These are phyloP conservation scores for Entophlyctis luteolus DNA, from an alignment of 192 early-diverging fungal species.

Conservation along the genomic window DNA sequence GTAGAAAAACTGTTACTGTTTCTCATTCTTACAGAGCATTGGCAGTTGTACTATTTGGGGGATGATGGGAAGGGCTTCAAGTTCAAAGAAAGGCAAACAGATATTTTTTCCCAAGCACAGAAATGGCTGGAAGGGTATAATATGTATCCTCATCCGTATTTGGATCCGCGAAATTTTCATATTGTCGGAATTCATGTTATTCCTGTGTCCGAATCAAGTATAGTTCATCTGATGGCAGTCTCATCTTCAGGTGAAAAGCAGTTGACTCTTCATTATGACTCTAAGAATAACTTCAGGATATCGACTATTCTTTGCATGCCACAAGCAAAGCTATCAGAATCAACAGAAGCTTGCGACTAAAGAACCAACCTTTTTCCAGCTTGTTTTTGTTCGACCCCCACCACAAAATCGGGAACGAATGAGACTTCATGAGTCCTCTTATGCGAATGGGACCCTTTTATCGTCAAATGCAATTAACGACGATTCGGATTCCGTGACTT, in stretches of 20 bases:
- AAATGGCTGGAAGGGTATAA: conserved; percentile 16
- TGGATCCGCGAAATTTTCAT: conserved; percentile 52
- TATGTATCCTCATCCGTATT: conserved; percentile 43
- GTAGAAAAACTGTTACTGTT: no score
- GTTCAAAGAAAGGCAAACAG: not conserved
- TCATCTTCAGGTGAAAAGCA: conserved; percentile 56
- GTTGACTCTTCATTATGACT: not conserved
- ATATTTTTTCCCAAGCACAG: conserved; percentile 34
- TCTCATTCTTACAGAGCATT: no score
- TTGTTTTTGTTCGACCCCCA: conserved; percentile 68
- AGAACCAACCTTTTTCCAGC: conserved; percentile 54
- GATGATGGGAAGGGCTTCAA: conserved; percentile 52
- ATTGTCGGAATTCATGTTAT: conserved; percentile 75
- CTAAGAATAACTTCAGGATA: conserved; percentile 35
- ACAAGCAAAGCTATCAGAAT: not conserved
- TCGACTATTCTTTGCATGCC: conserved; percentile 64
- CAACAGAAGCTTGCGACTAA: not conserved
- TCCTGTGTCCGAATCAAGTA: conserved; percentile 58
- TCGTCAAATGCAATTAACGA: conserved; percentile 64
- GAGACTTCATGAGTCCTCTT: conserved; percentile 62
- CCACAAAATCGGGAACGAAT: conserved; percentile 43
- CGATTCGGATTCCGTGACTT: conserved; percentile 66
- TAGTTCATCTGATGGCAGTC: conserved; percentile 70
- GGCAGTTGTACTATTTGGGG: conserved; percentile 58
- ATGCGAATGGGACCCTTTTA: conserved; percentile 64